phyloP scores from a whole-genome alignment of 225 moss, liverwort and hornwort species.

The Polytrichum formosum region DNA sequence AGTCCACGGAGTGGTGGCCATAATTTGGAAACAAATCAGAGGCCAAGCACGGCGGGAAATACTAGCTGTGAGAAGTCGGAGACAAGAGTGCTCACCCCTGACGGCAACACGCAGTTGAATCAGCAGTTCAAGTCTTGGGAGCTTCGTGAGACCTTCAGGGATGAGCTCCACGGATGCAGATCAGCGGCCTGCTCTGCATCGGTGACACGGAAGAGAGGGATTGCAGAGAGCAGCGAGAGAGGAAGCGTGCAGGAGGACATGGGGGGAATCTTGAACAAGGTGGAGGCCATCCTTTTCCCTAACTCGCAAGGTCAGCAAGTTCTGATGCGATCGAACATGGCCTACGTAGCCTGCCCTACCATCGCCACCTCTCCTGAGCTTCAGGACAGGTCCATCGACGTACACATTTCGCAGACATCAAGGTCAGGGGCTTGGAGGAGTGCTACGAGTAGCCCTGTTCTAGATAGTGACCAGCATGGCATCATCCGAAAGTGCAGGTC shows the following conservation, averaged over 20 bases:
- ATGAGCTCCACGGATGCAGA: conserved; percentile 9
- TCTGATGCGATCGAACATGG: conserved; percentile 55
- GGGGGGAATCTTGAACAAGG: conserved; percentile 49
- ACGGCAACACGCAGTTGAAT: background rate
- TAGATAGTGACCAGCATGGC: conserved; percentile 1
- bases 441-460: conserved; percentile 14
- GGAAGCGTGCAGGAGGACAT: conserved; percentile 31
- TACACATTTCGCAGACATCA: conserved; percentile 17
- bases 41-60: conserved; percentile 27
- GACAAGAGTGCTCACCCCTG: background rate
- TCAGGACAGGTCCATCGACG: conserved; percentile 10
- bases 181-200: conserved; percentile 18
- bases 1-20: conserved; percentile 6
- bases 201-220: conserved; percentile 2
- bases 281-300: conserved; percentile 46
- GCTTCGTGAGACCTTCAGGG: conserved; percentile 7
- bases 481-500: conserved; percentile 18
- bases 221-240: conserved; percentile 10
- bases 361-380: conserved; percentile 20
- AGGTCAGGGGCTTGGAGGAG: conserved; percentile 23
- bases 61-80: conserved; percentile 19
- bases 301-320: conserved; percentile 27
- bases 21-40: conserved; percentile 19
- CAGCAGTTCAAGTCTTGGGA: conserved; percentile 26
- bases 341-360: conserved; percentile 31